phyloP scores from a whole-genome alignment of 257 asterid species.

The Ajuga chamaepitys region DNA sequence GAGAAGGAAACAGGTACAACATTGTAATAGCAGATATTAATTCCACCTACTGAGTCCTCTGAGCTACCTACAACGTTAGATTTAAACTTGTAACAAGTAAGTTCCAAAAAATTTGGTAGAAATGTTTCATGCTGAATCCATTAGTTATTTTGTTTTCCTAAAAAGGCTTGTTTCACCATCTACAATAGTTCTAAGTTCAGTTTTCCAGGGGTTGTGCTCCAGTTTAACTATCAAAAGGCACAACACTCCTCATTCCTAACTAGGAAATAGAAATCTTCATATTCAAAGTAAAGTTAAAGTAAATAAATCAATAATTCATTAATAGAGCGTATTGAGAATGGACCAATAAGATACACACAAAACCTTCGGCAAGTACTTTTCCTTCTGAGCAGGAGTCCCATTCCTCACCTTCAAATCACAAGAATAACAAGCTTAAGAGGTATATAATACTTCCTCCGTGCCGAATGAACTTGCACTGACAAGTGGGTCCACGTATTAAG shows the following conservation, averaged over 20 bases:
- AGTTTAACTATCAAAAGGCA: not conserved
- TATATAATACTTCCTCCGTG: too few species aligned
- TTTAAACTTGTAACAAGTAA: not conserved
- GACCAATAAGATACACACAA: constrained; percentile 16
- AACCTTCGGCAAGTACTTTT: constrained; percentile 93
- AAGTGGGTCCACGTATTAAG: too few species aligned
- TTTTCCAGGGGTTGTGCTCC: not conserved
- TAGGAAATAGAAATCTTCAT: not conserved
- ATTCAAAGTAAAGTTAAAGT: not conserved
- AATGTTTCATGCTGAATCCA: too few species aligned
- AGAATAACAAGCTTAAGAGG: constrained; percentile 12
- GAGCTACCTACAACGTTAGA: not conserved
- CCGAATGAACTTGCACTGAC: too few species aligned
- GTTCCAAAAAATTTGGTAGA: too few species aligned
- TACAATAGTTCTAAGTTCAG: not conserved
- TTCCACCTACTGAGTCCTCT: not conserved
- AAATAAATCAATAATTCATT: too few species aligned
- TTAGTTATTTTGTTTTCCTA: too few species aligned
- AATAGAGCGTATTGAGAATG: not conserved
- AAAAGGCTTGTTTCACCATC: not conserved
- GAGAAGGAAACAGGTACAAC: not conserved
- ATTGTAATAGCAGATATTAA: not conserved
- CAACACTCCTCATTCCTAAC: not conserved
- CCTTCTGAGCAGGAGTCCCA: constrained; percentile 83
- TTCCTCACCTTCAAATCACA: constrained; percentile 72